Evolutionary conservation across 192 early-diverging fungal genomes (phyloP).

Genomic region (Coemansia sp.): DNA sequence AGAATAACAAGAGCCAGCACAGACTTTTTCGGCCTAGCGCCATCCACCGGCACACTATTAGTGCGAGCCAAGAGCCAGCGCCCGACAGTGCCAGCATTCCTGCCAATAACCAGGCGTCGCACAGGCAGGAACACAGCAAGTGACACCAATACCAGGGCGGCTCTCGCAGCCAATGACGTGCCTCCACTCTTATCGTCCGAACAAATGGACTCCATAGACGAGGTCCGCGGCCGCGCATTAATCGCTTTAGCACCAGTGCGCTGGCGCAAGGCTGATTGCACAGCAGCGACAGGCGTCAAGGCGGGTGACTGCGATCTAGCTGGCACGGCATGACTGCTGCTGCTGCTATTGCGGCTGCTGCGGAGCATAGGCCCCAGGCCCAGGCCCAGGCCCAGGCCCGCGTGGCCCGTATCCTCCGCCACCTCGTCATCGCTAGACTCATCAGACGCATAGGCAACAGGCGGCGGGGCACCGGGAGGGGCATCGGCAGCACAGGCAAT

Average conservation of each 20-base stretch:
- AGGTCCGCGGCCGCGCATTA: neutral
- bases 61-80: slow-evolving; percentile 5
- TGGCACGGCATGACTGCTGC: neutral
- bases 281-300: neutral
- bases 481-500: slow-evolving; percentile 9
- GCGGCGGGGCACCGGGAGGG: neutral
- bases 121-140: slow-evolving; percentile 41
- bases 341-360: neutral
- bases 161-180: neutral
- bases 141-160: neutral
- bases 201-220: neutral
- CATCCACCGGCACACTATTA: neutral
- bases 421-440: slow-evolving; percentile 8
- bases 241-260: neutral
- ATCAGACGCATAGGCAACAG: slow-evolving; percentile 16
- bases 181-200: neutral
- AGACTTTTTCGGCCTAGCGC: neutral
- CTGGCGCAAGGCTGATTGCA: slow-evolving; percentile 3
- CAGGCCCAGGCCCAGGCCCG: neutral
- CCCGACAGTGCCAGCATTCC: neutral
- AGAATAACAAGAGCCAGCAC: neutral
- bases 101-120: slow-evolving; percentile 36
- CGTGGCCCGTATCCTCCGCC: neutral
- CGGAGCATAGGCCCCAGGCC: neutral
- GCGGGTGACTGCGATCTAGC: neutral